phyloP scores from a whole-genome alignment of 2,329 filamentous ascomycete species.

The Hypoxylon sp. region DNA sequence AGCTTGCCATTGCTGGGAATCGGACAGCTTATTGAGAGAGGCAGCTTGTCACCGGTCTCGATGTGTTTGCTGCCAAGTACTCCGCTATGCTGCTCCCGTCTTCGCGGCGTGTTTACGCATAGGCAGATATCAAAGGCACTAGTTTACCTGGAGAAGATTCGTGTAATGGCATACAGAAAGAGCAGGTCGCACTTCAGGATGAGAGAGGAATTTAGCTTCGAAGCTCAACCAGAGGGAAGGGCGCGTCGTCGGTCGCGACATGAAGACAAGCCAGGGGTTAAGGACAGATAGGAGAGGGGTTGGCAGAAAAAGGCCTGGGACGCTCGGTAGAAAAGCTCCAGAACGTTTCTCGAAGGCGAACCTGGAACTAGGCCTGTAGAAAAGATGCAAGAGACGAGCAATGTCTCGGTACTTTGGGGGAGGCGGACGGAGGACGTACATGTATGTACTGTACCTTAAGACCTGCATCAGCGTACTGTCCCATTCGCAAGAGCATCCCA shows the following conservation, averaged over 20 bases:
- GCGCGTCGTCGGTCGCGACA: not conserved
- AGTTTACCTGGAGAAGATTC: conserved; percentile 2
- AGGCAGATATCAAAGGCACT: not conserved
- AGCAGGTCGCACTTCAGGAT: not conserved
- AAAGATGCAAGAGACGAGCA: not conserved
- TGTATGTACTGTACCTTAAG: not conserved
- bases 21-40: not conserved
- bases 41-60: not conserved
- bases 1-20: not conserved
- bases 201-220: not conserved
- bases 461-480: not conserved
- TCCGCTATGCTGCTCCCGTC: not conserved
- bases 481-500: not conserved
- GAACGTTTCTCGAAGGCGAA: conserved; percentile 14
- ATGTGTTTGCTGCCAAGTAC: conserved; percentile 10
- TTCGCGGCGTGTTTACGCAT: not conserved
- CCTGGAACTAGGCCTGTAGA: not conserved
- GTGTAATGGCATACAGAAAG: conserved; percentile 4
- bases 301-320: not conserved
- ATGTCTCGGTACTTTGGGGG: not conserved
- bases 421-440: not conserved
- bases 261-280: too few relatives aligned
- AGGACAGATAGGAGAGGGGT: not conserved
- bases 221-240: not conserved
- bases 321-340: conserved; percentile 1